Conservation (phyloP, 768 basidiomycete species). For the Boletus subparvulus region DNA sequence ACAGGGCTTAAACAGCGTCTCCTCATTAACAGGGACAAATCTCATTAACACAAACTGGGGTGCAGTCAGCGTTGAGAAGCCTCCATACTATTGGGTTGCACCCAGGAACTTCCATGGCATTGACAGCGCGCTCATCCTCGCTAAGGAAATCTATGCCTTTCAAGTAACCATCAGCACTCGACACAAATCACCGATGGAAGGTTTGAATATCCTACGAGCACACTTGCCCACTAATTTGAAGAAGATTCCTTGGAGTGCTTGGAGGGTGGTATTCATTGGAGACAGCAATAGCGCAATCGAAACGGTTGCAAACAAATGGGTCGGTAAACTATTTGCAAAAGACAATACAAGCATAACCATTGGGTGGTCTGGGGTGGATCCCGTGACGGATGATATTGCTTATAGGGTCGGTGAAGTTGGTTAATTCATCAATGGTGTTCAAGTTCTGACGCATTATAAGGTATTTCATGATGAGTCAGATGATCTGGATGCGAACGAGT, state of each 20-base stretch:
- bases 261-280: not conserved
- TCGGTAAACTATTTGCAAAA: no score
- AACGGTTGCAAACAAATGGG: not conserved
- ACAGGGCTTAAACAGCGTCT: not conserved
- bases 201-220: not conserved
- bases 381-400: not conserved
- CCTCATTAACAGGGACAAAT: not conserved
- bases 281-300: not conserved
- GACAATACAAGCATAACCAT: no score
- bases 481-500: no score
- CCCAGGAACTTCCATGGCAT: not conserved
- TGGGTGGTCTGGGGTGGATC: not conserved
- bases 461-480: no score
- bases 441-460: no score
- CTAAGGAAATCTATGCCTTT: not conserved
- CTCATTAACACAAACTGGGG: no score
- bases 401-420: not conserved
- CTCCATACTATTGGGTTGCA: not conserved
- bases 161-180: not conserved
- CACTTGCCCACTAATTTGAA: not conserved
- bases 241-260: not conserved
- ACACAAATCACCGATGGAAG: not conserved
- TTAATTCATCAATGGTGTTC: no score
- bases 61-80: rapidly evolving
- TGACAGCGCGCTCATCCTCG: not conserved